Evolutionary conservation across 192 early-diverging fungal genomes (phyloP).

Genomic region (Coemansia sp.): DNA sequence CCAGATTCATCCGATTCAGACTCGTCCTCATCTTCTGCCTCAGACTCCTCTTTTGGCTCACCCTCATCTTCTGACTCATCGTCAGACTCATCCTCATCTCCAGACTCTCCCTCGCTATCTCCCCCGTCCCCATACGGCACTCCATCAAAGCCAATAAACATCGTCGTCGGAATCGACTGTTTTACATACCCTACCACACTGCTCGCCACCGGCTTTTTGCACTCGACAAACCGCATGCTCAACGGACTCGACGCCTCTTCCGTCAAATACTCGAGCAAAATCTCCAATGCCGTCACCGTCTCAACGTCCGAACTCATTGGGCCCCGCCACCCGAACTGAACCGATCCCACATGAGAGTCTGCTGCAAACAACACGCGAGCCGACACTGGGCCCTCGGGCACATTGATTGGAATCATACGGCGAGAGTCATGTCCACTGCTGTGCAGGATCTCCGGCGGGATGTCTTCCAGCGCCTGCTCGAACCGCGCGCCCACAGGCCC

Average conservation of each 20-base stretch:
- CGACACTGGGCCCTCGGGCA: slow-evolving; percentile 6
- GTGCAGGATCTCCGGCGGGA: slow-evolving; percentile 29
- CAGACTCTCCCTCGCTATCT: slow-evolving; percentile 14
- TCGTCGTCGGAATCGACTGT: slow-evolving; percentile 53
- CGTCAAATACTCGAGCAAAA: slow-evolving; percentile 70
- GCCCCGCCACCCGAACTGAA: slow-evolving; percentile 72
- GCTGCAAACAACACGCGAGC: slow-evolving; percentile 53
- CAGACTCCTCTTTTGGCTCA: not conserved
- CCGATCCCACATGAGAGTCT: slow-evolving; percentile 64
- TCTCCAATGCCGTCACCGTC: slow-evolving; percentile 62
- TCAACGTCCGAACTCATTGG: slow-evolving; percentile 64
- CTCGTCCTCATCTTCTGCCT: not conserved
- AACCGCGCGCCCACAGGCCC: slow-evolving; percentile 54
- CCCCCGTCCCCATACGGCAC: slow-evolving; percentile 44
- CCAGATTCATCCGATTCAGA: slow-evolving; percentile 17
- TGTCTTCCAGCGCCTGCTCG: slow-evolving; percentile 31
- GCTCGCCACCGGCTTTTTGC: slow-evolving; percentile 60
- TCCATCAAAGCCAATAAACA: slow-evolving; percentile 67
- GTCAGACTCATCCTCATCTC: slow-evolving; percentile 15
- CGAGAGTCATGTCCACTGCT: slow-evolving; percentile 32
- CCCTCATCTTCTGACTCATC: slow-evolving; percentile 3
- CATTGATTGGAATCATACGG: slow-evolving; percentile 21
- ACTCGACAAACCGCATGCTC: slow-evolving; percentile 76
- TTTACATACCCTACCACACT: slow-evolving; percentile 61
- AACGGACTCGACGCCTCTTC: slow-evolving; percentile 71